A percentile compares a stretch with the other conserved stretches of the same genome.
phyloP scores from a whole-genome alignment of 371 early-diverging fungal genomes.

The Mortierella sp. region DNA sequence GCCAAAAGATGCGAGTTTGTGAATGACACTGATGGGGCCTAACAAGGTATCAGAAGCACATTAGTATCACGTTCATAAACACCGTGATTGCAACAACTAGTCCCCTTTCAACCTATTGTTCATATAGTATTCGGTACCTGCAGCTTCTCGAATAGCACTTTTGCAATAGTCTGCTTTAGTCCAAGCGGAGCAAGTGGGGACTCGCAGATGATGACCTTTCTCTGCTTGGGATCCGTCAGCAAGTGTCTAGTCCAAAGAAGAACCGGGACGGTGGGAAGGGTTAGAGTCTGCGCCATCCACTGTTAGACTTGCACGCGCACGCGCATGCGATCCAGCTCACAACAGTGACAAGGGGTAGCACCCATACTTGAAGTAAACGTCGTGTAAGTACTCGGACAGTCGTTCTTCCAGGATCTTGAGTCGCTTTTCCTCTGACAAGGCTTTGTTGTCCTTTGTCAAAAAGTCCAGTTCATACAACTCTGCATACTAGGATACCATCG shows the following conservation, averaged over 20 bases:
- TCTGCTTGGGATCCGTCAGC: constrained; percentile 85
- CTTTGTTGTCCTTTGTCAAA: constrained; percentile 49
- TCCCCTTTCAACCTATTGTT: not conserved
- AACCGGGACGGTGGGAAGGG: not conserved
- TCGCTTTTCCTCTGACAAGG: constrained; percentile 37
- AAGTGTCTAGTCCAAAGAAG: constrained; percentile 59
- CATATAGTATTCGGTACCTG: constrained; percentile 59
- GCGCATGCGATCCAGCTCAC: not conserved
- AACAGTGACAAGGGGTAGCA: not conserved
- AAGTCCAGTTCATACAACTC: constrained; percentile 66
- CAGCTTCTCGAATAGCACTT: constrained; percentile 80
- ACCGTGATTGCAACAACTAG: too few species aligned
- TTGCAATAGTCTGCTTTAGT: constrained; percentile 79
- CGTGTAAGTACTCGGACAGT: constrained; percentile 47
- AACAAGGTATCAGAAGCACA: not conserved
- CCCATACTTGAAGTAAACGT: constrained; percentile 52
- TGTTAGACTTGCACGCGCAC: not conserved
- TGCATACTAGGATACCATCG: constrained; percentile 28
- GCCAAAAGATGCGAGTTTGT: constrained; percentile 81
- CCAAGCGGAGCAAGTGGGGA: constrained; percentile 77
- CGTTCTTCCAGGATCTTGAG: constrained; percentile 47
- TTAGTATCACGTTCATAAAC: too few species aligned
- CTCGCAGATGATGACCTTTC: constrained; percentile 90
- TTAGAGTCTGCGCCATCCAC: not conserved
- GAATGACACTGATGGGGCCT: constrained; percentile 87